Evolutionary conservation across 202 grass and related monocot species (phyloP), one percentile per base, ranked within the genome.

Genomic region (Saccharum hybrid): DNA sequence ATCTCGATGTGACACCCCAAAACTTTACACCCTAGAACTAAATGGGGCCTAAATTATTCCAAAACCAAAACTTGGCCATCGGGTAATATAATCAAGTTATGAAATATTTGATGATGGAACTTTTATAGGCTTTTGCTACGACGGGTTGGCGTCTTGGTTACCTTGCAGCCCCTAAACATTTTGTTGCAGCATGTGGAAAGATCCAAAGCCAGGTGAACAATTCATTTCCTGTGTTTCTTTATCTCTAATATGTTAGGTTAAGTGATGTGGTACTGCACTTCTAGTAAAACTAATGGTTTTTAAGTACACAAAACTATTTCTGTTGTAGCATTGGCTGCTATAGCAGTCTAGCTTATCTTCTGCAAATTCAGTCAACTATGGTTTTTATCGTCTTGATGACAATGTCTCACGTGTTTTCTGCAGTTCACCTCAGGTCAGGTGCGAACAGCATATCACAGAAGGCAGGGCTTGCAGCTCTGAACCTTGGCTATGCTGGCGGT

Each of bases 371-470:
- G 46, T 62, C 52, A 62, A 37, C n/a, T 42, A 12, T 76, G 48
- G 0, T 83, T 40, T 23, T 18, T 4, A 21, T 76, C 18, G 2
- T 49, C n/a, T 26, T 77, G 43, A 63, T 77, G 49, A 22, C 18
- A 37, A 68, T 57, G 10, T 0, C 14, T 61, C 40, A 13, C 43
- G 2, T 48, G 15, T 82, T 26, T 63, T 23, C 74, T 81, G 45
- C 77, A 90, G 90, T 84, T 71, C 68, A 92, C 90, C 38, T 92
- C 90, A 51, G 90, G 84, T 92, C 90, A 51, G 90, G 84, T 52
- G 80, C 87, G 38, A 81, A 87, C 80, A 92, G 90, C 75, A 92
- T 89, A 75, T 92, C 90, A 46, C 87, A 92, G 87, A 87, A 89
- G 80, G 84, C 87, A 54, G 90, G 90, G 12, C 43, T 89, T 14